Base-by-base conservation (phyloP, 768 basidiomycete genomes). In the Lactifluus subvellereus region DNA sequence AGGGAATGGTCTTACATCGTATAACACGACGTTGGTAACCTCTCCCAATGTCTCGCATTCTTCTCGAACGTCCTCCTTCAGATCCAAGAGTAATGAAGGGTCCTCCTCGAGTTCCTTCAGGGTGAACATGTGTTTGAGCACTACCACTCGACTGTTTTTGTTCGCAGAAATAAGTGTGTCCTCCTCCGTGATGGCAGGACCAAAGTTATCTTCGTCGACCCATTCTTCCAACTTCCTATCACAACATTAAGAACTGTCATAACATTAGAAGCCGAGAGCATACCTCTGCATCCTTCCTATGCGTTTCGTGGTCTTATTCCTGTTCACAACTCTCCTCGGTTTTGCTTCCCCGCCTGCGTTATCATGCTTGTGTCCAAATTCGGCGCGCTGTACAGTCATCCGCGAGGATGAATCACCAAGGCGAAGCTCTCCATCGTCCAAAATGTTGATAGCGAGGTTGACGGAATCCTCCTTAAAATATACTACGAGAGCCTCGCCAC, bases 381-480 rank as follows among this genome's bases (percentile, higher is more conserved):
- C 84, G 37, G 91, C 92, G 66, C 83, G 84, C 60, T 84, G 75
- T 32, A 94, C 89, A 57, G 73, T 80, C 85, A 94, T 93, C 50
- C 83, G 75, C 14, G 87, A 84, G 7, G 80, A 80, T 7, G 88
- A 74, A 50, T 90, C 89, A 2, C 95, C 96, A 27, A 96, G 69
- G 61, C 93, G 78, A 64, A 99, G 77, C 72, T 97, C 94, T 2
- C 91, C 91, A 62, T 98, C 96, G 72, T 98, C 95, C 64, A 98
- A 77, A 57, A 98, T 78, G 67, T 80, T 88, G 65, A 91, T 71
- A 9, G 95, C 96, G 58, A 98, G 79, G 4, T 77, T 75, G 20
- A 98, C 97, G n/a, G 89, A 92, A 64, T 94, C 95, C 72, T 96
- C 94, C 74, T 97, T 97, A 80, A 98, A 96, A 74, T 91, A 99